Evolutionary conservation across 371 early-diverging fungal genomes (phyloP).

Genomic region (Coemansia sp.): DNA sequence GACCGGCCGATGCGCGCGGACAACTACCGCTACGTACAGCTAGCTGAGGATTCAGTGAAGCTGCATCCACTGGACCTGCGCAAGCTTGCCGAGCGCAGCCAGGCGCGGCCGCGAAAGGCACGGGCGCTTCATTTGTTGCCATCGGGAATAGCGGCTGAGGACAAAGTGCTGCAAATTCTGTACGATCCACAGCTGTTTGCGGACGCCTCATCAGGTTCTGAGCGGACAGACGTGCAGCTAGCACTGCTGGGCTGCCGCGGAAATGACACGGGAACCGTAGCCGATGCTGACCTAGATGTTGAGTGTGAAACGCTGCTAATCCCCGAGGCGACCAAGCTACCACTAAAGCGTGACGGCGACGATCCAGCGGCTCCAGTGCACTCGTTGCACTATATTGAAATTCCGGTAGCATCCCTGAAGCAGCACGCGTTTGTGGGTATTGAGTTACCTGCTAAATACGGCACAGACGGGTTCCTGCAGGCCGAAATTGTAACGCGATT

Average conservation of each 20-base stretch:
- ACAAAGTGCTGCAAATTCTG: constrained; percentile 11
- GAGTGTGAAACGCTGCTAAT: constrained; percentile 9
- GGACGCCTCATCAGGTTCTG: neutral
- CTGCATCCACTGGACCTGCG: constrained; percentile 15
- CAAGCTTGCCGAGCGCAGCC: neutral
- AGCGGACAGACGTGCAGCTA: neutral
- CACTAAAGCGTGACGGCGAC: constrained; percentile 13
- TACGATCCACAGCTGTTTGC: constrained; percentile 33
- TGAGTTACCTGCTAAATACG: constrained; percentile 16
- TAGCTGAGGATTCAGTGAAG: constrained; percentile 2
- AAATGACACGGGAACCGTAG: neutral
- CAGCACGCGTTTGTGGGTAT: constrained; percentile 24
- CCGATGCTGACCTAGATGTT: constrained; percentile 1
- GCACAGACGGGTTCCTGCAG: constrained; percentile 17
- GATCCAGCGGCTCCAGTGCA: constrained; percentile 14
- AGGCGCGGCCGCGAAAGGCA: neutral
- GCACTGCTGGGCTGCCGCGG: constrained; percentile 30
- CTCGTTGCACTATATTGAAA: constrained; percentile 23
- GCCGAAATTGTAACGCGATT: constrained; percentile 6
- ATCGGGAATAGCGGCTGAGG: neutral
- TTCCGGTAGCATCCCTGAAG: constrained; percentile 2
- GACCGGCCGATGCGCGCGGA: neutral
- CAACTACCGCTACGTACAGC: constrained; percentile 16
- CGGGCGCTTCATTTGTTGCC: constrained; percentile 30
- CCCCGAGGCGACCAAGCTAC: constrained; percentile 21